A percentile compares a stretch with the other conserved stretches of the same genome.
Conservation (phyloP, 2,329 filamentous ascomycete species). For the Ceratocystis alfenasii region DNA sequence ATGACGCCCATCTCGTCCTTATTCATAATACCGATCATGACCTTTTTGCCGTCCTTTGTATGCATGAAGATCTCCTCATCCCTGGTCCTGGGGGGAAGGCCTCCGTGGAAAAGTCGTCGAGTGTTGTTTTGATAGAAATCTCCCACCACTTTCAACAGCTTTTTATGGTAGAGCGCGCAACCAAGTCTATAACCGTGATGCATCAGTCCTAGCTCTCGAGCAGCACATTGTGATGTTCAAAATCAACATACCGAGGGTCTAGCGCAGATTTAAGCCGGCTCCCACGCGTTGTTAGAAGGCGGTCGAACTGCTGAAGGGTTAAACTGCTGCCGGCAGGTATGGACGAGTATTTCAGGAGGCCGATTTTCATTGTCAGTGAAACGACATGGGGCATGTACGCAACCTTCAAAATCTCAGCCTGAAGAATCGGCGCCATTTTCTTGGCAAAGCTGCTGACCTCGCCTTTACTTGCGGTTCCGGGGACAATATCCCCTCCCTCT, state of each 20-base stretch:
- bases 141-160: not conserved
- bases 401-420: slow-evolving; percentile 5
- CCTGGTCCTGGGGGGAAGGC: not conserved
- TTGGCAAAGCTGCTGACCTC: slow-evolving; percentile 1
- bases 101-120: not conserved
- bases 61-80: slow-evolving; percentile 5
- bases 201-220: not conserved
- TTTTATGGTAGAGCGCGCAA: not conserved
- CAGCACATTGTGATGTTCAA: not conserved
- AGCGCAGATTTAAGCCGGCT: not conserved
- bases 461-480: not conserved
- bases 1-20: not conserved
- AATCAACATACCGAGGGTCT: not conserved
- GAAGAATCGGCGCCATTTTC: not conserved
- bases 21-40: not conserved
- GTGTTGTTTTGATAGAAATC: not conserved
- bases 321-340: slow-evolving; percentile 2
- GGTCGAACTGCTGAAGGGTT: not conserved
- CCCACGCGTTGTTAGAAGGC: not conserved
- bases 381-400: not conserved
- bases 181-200: not conserved
- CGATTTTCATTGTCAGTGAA: not conserved
- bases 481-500: not conserved
- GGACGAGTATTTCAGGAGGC: not conserved
- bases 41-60: not conserved